phyloP scores from a whole-genome alignment of 2,329 filamentous ascomycete genomes.

The Didymosphaeria variabile region DNA sequence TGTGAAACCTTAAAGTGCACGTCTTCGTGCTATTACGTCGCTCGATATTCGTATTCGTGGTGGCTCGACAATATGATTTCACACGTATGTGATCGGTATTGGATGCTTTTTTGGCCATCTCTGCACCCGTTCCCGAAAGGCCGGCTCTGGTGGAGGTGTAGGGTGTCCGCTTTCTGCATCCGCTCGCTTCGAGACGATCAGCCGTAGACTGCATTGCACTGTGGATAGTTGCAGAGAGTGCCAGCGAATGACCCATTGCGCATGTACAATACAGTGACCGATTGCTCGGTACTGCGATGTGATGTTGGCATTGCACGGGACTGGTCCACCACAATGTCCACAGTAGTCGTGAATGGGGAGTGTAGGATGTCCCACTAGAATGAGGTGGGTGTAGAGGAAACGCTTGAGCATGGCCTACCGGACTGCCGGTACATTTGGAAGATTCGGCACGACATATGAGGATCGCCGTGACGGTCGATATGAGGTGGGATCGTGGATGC shows the following conservation, averaged over 20 bases:
- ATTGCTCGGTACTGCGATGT: not conserved
- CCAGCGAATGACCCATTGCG: not conserved
- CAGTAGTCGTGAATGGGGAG: not conserved
- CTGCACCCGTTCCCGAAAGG: not conserved
- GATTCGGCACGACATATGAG: not conserved
- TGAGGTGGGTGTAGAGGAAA: not conserved
- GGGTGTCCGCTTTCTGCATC: not conserved
- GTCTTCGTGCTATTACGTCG: not conserved
- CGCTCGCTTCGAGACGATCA: not conserved
- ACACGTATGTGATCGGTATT: not conserved
- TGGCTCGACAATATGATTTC: not conserved
- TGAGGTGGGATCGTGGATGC: not conserved
- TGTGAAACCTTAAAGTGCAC: not conserved
- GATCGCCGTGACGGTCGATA: not conserved
- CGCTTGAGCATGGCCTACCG: not conserved
- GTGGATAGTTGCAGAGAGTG: not conserved
- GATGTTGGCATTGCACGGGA: not conserved
- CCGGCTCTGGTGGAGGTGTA: slow-evolving; percentile 1
- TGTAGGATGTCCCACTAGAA: not conserved
- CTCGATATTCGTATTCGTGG: not conserved
- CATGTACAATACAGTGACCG: not conserved
- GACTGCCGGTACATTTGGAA: not conserved
- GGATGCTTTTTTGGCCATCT: not conserved
- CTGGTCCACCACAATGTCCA: not conserved
- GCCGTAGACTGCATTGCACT: not conserved